Base-by-base conservation (phyloP, 2,329 filamentous ascomycete species). In the Paraconiothyrium sp. region DNA sequence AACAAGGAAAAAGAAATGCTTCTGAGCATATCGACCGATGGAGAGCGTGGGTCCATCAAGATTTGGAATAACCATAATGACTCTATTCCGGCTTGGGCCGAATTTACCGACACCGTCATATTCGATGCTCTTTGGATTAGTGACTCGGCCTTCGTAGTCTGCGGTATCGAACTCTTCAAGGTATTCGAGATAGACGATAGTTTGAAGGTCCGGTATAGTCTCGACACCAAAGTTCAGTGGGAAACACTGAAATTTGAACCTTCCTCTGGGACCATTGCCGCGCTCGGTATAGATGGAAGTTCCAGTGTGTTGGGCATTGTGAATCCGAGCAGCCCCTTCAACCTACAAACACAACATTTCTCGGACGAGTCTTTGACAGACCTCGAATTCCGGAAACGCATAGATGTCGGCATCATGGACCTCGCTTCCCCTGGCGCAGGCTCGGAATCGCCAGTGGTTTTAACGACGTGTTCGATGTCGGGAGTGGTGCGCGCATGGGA, bases 71-170 rank as follows among this genome's bases (percentile, higher is more conserved):
- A 73, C 50, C 69, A 72, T 52, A 67, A 69, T 55, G 71, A 76
- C 48, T 73, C 72, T 24, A 77, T 80, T 32, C 79, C 81, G 5
- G 69, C 79, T 4, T 82, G 78, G 76, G 76, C 74, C 27, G 72
- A 78, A 20, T 81, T 81, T 52, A 78, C 77, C 10, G 78, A 81
- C 24, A 74, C 76, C 4, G 74, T 74, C 57, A 76, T 83, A 1
- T 72, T 79, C 30, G 82, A 83, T 60, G 81, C 79, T 1, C 75
- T 77, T 13, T 84, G 82, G 81, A 79, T 78, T 44, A 78, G 71
- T 48, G 77, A 81, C 14, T 75, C 78, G 3, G 72, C 73, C 1
- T 83, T 84, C 62, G 73, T 81, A 10, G 79, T 83, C 11, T 82
- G 79, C 57, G 81, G 82, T 11, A 76, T 78, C 9, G 70, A 77